Evolutionary conservation across 1,284 basidiomycete genomes (phyloP).

Genomic region (Cyathus pygmaeus): DNA sequence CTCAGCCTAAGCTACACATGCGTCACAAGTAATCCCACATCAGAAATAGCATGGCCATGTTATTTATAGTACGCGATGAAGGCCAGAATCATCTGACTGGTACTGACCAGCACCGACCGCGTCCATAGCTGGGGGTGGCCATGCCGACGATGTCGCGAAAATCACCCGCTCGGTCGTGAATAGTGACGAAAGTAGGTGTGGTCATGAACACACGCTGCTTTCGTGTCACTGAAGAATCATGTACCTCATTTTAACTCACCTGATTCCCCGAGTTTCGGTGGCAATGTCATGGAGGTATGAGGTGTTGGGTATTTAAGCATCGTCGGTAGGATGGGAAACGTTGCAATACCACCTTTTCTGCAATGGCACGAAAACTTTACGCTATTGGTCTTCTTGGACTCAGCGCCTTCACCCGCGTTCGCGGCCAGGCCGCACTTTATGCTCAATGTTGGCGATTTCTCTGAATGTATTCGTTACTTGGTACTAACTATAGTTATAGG

Average conservation of each 20-base stretch:
- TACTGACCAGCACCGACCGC: background rate
- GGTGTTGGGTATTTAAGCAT: background rate
- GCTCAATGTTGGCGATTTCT: constrained; percentile 20
- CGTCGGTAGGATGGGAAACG: background rate
- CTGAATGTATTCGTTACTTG: background rate
- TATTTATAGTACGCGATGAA: background rate
- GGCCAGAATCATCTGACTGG: background rate
- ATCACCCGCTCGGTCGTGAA: constrained; percentile 7
- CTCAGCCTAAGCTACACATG: no score
- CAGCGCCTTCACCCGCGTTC: constrained; percentile 12
- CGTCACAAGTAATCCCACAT: no score
- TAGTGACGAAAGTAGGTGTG: no score
- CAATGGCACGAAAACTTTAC: constrained; percentile 12
- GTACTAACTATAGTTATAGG: constrained; percentile 8
- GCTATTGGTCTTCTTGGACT: constrained; percentile 23
- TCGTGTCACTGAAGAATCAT: no score
- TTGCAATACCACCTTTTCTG: background rate
- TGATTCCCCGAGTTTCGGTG: no score
- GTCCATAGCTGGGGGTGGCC: background rate
- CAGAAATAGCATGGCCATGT: no score
- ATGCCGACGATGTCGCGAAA: constrained; percentile 21
- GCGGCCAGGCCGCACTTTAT: constrained; percentile 30
- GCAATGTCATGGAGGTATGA: background rate
- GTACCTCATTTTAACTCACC: no score
- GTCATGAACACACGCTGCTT: no score